Evolutionary conservation across 352 stramenopile species (phyloP).

Genomic region (Phytophthora fragariaefolia): DNA sequence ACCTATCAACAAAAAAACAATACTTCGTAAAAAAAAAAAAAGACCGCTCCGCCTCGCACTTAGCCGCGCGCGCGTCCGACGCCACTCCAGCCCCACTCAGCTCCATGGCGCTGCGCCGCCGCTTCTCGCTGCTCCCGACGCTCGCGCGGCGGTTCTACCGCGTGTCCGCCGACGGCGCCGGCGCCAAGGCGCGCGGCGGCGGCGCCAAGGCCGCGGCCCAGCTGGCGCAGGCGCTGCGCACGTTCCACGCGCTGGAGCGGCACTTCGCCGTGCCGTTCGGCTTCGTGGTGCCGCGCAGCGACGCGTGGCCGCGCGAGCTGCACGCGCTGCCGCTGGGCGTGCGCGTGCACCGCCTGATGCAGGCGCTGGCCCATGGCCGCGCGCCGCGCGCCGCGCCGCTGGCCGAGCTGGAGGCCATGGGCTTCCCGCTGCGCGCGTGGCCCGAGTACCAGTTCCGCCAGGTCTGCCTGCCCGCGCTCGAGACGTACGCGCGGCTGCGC

Average conservation of each 20-base stretch:
- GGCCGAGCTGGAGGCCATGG: conserved; percentile 45
- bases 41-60: no score
- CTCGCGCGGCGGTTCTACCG: no score
- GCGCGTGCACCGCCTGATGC: conserved; percentile 68
- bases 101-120: no score
- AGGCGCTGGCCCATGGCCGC: conserved; percentile 24
- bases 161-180: no score
- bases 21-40: no score
- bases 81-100: no score
- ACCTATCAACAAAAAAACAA: no score
- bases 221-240: conserved; percentile 55
- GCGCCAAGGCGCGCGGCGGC: no score
- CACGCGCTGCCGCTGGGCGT: conserved; percentile 60
- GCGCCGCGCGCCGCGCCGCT: conserved; percentile 47
- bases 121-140: no score
- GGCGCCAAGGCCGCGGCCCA: no score
- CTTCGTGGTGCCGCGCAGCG: conserved; percentile 30
- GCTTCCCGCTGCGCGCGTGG: conserved; percentile 68
- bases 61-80: no score
- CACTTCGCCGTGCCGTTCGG: conserved; percentile 74
- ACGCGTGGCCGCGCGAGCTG: conserved; percentile 53
- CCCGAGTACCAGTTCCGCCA: conserved; percentile 68
- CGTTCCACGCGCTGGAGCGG: conserved; percentile 59
- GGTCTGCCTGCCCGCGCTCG: conserved; percentile 76
- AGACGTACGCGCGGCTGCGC: conserved; percentile 79